Evolutionary conservation across 2,329 filamentous ascomycete species (phyloP), one percentile per base, ranked within the genome.

Genomic region (Colletotrichum liaoningense): DNA sequence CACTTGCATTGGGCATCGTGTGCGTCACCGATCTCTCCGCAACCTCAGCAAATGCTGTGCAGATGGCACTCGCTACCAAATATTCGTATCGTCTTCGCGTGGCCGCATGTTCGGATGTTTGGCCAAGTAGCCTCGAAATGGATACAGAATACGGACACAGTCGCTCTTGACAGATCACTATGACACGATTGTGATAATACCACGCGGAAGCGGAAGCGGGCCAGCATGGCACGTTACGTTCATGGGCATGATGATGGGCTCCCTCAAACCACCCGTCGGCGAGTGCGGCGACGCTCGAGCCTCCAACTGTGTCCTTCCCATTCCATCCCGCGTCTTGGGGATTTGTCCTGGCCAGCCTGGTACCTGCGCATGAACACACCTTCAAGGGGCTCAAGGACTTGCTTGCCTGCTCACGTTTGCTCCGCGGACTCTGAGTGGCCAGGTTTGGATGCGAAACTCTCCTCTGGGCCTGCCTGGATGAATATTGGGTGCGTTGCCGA

Each of bases 251-350:
- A 56, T 28, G 54, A 69, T 69, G 58, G 55, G 70, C 70, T 73
- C 42, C 70, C 70, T 73, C 67, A 54, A 69, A 58, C 52, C 57
- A 72, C 22, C 64, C 59, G 22, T 60, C 49, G 54, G 60, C 60
- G 55, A 65, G 52, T 46, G 70, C 67, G 60, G 63, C 55, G 38
- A 58, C 55, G 67, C 67, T 73, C 56, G 60, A 73, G 67, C 70
- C 67, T 62, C 60, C 46, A 38, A 26, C 16, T 35, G 26, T 8
- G 49, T 62, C 35, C 33, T 69, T 46, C 46, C 55, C 63, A 56
- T 60, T 35, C 60, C 57, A 42, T 68, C 57, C 38, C 65, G 30
- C 59, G 28, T 49, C 26, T 4, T 38, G 58, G 49, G 8, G 8
- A 70, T 54, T 59, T 28, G 33, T 65, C 46, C 24, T 70, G 33